These are phyloP conservation scores for Dictyostelium intermedium DNA, from an alignment of 78 protist species.

Conservation along the genomic window DNA sequence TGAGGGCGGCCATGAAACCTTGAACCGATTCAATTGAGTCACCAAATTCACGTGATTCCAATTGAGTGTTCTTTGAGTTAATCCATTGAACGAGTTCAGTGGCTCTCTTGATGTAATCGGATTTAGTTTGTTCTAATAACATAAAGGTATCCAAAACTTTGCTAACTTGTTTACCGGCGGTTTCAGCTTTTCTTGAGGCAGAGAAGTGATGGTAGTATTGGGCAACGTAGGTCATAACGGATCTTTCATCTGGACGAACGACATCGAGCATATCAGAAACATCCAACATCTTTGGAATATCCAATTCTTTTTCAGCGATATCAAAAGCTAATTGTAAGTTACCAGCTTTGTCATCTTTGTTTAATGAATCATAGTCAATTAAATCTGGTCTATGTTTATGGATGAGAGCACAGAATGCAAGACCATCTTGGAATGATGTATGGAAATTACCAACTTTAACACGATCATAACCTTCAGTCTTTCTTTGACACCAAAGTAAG, in stretches of 20 bases:
- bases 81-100: conserved; percentile 49
- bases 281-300: conserved; percentile 88
- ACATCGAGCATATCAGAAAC: conserved; percentile 85
- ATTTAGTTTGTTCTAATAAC: conserved; percentile 77
- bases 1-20: conserved; percentile 2
- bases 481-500: conserved; percentile 86
- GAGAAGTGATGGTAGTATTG: conserved; percentile 88
- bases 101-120: conserved; percentile 75
- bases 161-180: conserved; percentile 80
- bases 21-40: conserved; percentile 78
- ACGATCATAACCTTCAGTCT: conserved; percentile 57
- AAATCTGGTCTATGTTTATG: conserved; percentile 88
- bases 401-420: conserved; percentile 89
- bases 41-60: conserved; percentile 72
- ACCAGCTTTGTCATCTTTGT: conserved; percentile 59
- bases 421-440: conserved; percentile 83
- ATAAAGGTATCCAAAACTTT: conserved; percentile 65
- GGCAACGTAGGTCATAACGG: conserved; percentile 90
- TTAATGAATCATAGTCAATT: conserved; percentile 59
- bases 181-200: conserved; percentile 67
- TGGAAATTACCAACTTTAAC: conserved; percentile 84
- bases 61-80: neutral
- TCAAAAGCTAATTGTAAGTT: conserved; percentile 88
- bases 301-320: conserved; percentile 87
- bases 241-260: conserved; percentile 88